These are phyloP conservation scores for Pigoraptor vietnamica DNA, from an alignment of 78 protist genomes.

Conservation along the genomic window DNA sequence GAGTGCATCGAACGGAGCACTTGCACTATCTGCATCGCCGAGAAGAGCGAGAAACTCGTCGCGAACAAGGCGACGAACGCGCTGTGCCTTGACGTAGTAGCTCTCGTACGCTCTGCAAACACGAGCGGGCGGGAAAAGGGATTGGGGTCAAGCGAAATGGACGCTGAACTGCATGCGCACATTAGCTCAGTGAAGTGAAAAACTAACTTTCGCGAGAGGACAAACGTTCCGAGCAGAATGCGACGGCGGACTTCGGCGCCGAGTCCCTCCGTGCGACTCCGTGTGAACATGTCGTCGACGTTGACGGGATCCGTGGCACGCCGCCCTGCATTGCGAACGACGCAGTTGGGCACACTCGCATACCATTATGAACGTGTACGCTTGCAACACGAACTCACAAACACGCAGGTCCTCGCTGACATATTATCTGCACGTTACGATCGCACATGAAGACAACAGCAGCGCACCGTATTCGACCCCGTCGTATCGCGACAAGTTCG, in stretches of 20 bases:
- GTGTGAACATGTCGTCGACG: neutral
- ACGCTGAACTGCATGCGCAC: neutral
- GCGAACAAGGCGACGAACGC: neutral
- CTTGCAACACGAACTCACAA: neutral
- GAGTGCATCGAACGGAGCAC: no score
- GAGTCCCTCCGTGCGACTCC: neutral
- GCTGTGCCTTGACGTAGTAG: neutral
- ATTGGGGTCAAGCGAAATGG: neutral
- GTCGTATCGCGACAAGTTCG: conserved; percentile 31
- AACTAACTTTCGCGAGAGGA: neutral
- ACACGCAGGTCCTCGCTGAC: neutral
- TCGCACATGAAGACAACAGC: no score
- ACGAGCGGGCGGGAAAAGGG: neutral
- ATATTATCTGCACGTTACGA: neutral
- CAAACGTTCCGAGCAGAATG: conserved; percentile 1
- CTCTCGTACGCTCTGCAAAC: neutral
- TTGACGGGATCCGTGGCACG: no score
- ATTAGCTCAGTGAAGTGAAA: no score
- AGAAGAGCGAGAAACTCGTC: neutral
- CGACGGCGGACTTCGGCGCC: conserved; percentile 8
- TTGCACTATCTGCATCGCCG: neutral
- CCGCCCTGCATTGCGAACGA: neutral
- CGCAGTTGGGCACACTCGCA: no score
- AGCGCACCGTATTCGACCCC: conserved; percentile 10
- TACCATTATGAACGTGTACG: neutral